Base-by-base conservation (phyloP, 257 asterid genomes). In the Nicotiana knightiana region DNA sequence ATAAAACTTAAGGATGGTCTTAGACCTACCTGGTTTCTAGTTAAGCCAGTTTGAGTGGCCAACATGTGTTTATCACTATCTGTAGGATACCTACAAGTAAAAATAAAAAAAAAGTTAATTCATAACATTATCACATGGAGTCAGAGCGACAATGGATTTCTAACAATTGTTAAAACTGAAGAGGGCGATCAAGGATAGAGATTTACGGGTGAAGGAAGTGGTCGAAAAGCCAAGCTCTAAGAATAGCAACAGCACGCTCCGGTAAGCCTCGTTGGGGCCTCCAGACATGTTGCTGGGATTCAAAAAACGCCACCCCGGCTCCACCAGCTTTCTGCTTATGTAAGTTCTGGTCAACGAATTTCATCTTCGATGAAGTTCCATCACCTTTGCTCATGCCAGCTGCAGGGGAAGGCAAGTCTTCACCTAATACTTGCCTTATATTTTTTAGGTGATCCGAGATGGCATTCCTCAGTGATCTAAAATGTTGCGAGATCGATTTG, bases 251-350 rank as follows among this genome's bases (percentile, higher is more conserved):
- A 2, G 98, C 97, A 0, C 93, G 96, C 82, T 94, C 98, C 0
- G 98, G 98, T 35, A 94, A 86, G 81, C 97, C 98, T 66, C 98
- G 75, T 84, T 94, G 98, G n/a, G 98, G 97, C 84, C 97, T 89
- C 98, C 98, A 94, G 1, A 87, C 86, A 78, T 89, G 93, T 77
- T 80, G 87, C 18, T 86, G 93, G 68, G 88, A 66, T 39, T 91
- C 96, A 53, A 91, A 84, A 77, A 84, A 80, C 30, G 89, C 83
- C 0, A 82, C 15, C 58, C 67, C 66, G 9, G 82, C 83, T 0
- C 90, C 76, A 55, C 86, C 85, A 39, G 65, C 71, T 59, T 88
- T 89, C 79, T 87, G 91, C 76, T 89, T 89, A 5, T 85, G 91
- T 61, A 83, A 82, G 80, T 70, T 85, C 63, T 82, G 92, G 55